Percentiles rank a stretch among this genome's conserved stretches.
phyloP scores from a whole-genome alignment of 495 filamentous ascomycete genomes.

The Xylaria curta region DNA sequence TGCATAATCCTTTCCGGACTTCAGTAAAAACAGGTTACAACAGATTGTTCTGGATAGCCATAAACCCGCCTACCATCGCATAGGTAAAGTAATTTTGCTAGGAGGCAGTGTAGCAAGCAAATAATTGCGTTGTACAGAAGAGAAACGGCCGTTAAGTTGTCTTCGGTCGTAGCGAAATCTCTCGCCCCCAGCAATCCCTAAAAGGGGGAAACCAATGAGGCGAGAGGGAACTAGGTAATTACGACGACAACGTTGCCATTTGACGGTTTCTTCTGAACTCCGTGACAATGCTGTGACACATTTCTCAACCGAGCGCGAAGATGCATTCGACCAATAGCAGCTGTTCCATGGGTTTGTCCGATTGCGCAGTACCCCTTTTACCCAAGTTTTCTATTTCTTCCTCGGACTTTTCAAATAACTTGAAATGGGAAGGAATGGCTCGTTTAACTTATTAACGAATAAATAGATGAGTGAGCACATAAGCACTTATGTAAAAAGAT shows the following conservation, averaged over 20 bases:
- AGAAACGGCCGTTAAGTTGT: neutral
- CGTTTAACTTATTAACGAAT: neutral
- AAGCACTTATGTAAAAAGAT: too few species aligned
- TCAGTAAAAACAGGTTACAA: neutral
- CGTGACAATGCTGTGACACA: slow-evolving; percentile 11
- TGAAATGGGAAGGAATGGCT: neutral
- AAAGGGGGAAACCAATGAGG: neutral
- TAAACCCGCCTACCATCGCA: neutral
- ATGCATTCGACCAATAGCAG: slow-evolving; percentile 4
- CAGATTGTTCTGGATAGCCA: neutral
- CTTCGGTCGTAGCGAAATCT: neutral
- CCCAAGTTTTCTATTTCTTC: neutral
- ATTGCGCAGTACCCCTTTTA: neutral
- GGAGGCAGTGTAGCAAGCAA: neutral
- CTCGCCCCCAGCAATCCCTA: neutral
- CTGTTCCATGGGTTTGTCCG: neutral
- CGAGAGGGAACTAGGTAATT: neutral
- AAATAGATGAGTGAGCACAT: neutral
- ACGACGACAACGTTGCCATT: neutral
- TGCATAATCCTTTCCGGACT: neutral
- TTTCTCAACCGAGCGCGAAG: slow-evolving; percentile 6
- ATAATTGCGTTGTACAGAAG: neutral
- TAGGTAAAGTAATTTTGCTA: neutral
- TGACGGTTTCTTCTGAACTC: slow-evolving; percentile 15
- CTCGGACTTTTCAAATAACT: neutral